Base-by-base conservation (phyloP, 2,329 filamentous ascomycete species). In the Apiospora koreana region DNA sequence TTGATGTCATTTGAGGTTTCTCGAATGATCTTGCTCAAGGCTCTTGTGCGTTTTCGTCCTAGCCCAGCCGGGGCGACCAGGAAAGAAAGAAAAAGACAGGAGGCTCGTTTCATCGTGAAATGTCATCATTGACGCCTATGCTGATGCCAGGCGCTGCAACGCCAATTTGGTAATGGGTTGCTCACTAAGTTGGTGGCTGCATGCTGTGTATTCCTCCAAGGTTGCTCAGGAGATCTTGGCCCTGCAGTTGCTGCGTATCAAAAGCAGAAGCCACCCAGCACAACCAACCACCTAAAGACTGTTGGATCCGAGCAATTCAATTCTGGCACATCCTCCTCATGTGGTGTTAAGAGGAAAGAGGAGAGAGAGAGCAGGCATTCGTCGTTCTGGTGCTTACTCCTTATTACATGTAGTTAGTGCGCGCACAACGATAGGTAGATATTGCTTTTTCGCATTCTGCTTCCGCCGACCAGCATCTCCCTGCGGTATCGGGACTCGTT, bases 101-200 rank as follows among this genome's bases (percentile, higher is more conserved):
- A 43, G 54, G 54, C 31, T 62, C 54, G 54, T 62, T 62, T 62
- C 54, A 62, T 62, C 54, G 54, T 38, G 21, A 38, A 62, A 62
- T 62, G 54, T 62, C 54, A 62, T 62, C 31, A 62, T n/a, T 38
- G 10, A 31, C 25, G 31, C 25, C 48, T 54, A 28, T 18, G 23
- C 25, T n/a, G 54, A 31, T 58, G 28, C 28, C 28, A 58, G 50
- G 50, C 50, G 28, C 28, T 58, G 28, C 28, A 35, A 58, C 28
- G 50, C 50, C 50, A n/a, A 31, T 35, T 10, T 58, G 23, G 46
- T 16, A 18, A 54, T 54, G 25, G 46, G 48, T 28, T 28, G 54
- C 54, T 62, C 54, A 31, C 54, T 62, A 38, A 62, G 54, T 38
- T 38, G 54, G 54, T 62, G 54, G 54, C 54, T 62, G 54, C 54